Evolutionary conservation across 2,329 filamentous ascomycete genomes (phyloP).

Genomic region (Cadophora sp.): DNA sequence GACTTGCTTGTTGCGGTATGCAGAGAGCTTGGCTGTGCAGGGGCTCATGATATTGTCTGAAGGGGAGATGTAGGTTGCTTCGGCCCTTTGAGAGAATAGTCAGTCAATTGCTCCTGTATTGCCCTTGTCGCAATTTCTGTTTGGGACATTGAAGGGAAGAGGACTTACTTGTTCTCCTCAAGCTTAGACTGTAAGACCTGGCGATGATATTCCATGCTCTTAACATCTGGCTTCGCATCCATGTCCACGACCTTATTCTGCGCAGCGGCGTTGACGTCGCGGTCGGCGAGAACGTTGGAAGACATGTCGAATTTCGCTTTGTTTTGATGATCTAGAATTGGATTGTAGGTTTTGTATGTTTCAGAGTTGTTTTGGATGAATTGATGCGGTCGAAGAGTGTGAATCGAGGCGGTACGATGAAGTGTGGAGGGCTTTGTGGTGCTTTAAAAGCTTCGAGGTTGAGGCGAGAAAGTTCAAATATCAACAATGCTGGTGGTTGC

Average conservation of each 20-base stretch:
- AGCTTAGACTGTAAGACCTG: slow-evolving; percentile 77
- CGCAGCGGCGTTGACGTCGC: slow-evolving; percentile 66
- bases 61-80: slow-evolving; percentile 71
- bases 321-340: slow-evolving; percentile 14
- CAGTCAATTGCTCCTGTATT: slow-evolving; percentile 28
- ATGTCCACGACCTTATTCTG: slow-evolving; percentile 41
- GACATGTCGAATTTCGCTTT: slow-evolving; percentile 53
- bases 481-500: slow-evolving; percentile 15
- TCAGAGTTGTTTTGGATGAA: not conserved
- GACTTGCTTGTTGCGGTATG: slow-evolving; percentile 80
- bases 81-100: slow-evolving; percentile 32
- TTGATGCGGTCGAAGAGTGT: slow-evolving; percentile 14
- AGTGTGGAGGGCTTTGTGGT: slow-evolving; percentile 11
- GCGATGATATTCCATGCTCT: slow-evolving; percentile 80
- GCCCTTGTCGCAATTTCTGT: not conserved
- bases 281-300: slow-evolving; percentile 65
- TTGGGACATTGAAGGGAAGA: not conserved
- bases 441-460: slow-evolving; percentile 12
- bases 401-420: not conserved
- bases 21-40: slow-evolving; percentile 81
- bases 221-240: slow-evolving; percentile 54
- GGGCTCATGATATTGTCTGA: slow-evolving; percentile 92
- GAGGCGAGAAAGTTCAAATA: slow-evolving; percentile 1
- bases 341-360: slow-evolving; percentile 4
- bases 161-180: slow-evolving; percentile 66